Evolutionary conservation across 805 yeast genomes (phyloP).

Genomic region (Sugiyamaella chiloensis): DNA sequence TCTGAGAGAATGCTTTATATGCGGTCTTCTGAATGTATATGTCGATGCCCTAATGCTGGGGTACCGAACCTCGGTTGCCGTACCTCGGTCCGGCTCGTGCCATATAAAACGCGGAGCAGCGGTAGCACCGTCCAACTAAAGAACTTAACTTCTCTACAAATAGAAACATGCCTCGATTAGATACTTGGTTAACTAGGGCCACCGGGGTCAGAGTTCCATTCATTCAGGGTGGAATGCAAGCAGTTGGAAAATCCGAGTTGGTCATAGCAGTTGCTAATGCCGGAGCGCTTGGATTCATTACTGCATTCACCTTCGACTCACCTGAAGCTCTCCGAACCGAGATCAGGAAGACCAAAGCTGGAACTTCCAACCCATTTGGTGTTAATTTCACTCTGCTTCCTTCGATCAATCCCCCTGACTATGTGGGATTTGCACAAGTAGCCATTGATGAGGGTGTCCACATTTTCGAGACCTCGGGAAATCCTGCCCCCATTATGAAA

Average conservation of each 20-base stretch:
- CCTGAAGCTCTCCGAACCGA: constrained; percentile 33
- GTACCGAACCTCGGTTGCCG: too few relatives aligned
- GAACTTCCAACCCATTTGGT: constrained; percentile 32
- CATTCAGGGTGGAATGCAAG: constrained; percentile 33
- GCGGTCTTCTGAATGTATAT: too few relatives aligned
- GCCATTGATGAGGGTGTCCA: constrained; percentile 34
- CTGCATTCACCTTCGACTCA: constrained; percentile 31
- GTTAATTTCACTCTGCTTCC: constrained; percentile 35
- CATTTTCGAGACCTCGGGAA: constrained; percentile 36
- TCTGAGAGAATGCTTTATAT: too few relatives aligned
- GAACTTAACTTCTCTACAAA: too few relatives aligned
- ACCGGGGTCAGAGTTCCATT: constrained; percentile 32
- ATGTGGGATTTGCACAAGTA: constrained; percentile 29
- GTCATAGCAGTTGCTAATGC: constrained; percentile 36
- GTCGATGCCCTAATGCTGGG: too few relatives aligned
- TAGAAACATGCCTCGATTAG: constrained; percentile 18
- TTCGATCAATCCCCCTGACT: constrained; percentile 33
- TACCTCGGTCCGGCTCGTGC: too few relatives aligned
- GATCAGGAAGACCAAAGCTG: constrained; percentile 23
- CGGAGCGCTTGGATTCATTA: constrained; percentile 31
- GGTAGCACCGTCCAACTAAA: too few relatives aligned
- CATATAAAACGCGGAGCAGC: too few relatives aligned
- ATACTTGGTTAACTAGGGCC: constrained; percentile 34
- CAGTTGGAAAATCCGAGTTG: constrained; percentile 29
- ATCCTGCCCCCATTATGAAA: constrained; percentile 30